Conservation (phyloP, 495 filamentous ascomycete species). For the Podospora bellae-mahoneyi region DNA sequence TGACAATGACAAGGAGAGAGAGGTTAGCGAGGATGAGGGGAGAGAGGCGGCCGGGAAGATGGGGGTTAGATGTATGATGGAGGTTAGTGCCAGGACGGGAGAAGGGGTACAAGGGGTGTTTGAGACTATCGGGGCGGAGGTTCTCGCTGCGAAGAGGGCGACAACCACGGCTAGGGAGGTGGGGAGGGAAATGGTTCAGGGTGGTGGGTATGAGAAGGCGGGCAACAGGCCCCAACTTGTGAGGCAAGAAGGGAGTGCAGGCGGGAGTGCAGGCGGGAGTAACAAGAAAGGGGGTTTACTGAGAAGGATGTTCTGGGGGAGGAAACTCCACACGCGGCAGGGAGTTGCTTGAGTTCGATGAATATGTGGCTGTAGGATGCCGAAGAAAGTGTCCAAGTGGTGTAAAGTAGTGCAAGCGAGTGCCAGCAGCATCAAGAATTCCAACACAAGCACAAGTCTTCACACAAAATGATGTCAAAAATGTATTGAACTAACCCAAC, state of each 20-base stretch:
- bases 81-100: constrained; percentile 41
- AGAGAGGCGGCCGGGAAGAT: constrained; percentile 18
- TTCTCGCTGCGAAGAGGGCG: background rate
- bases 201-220: background rate
- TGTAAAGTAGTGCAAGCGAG: no score
- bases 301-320: constrained; percentile 13
- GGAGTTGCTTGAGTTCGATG: background rate
- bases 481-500: background rate
- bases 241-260: constrained; percentile 1
- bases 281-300: constrained; percentile 16
- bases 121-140: background rate
- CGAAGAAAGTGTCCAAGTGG: no score
- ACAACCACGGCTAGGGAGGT: background rate
- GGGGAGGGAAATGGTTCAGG: constrained; percentile 13
- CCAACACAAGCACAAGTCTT: no score
- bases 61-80: constrained; percentile 31
- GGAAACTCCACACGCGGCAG: background rate
- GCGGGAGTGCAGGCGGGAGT: constrained; percentile 9
- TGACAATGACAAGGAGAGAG: constrained; percentile 27
- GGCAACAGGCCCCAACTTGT: background rate
- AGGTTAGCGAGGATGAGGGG: constrained; percentile 33
- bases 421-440: no score
- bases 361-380: no score
- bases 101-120: constrained; percentile 28
- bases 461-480: background rate